Base-by-base conservation (phyloP, 805 yeast species). In the Hemisphaericaspora nanyangensis region DNA sequence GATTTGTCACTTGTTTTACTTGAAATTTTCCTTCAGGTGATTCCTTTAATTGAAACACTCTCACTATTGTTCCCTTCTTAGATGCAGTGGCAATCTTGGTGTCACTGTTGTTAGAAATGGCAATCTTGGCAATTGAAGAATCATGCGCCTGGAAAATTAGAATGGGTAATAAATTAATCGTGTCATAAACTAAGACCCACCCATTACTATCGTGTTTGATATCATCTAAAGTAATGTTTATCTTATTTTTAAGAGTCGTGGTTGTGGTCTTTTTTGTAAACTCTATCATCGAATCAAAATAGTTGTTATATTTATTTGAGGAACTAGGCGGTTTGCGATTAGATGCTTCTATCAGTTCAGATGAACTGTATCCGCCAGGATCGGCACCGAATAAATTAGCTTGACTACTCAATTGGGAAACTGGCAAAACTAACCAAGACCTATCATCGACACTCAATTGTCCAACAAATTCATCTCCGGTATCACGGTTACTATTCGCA, bases 101-200 rank as follows among this genome's bases (percentile, higher is more conserved):
- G 34, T 54, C 50, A 29, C 59, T 56, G 13, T 49, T 52, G 13
- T 49, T 52, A 5, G 65, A 49, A 1, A 63, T 52, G 24, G 60
- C 45, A 4, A 69, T 47, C 28, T 57, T 60, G 19, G 63, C 66
- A 7, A 69, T 48, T 10, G 52, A 47, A 2, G 70, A 56, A 34
- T 65, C 58, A 40, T 69, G 74, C 4, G 74, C 71, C 42, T 64
- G 63, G 50, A 63, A 63, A 10, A 67, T 50, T 25, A 65, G 47
- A 7, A 54, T 42, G 0, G 71, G 64, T 34, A 43, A 45, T 24
- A 68, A 47, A 12, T 48, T 41, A 6, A 67, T 58, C 1, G 71
- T 58, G 42, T 69, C 74, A 46, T 67, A 69, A 5, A 69, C 59
- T 27, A 68, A 32, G 2, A 68, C 49, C 71, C 70, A 66, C 4